Evolutionary conservation across 106 monocot species (phyloP), one percentile per base, ranked within the genome.

Genomic region (Narthecium ossifragum): DNA sequence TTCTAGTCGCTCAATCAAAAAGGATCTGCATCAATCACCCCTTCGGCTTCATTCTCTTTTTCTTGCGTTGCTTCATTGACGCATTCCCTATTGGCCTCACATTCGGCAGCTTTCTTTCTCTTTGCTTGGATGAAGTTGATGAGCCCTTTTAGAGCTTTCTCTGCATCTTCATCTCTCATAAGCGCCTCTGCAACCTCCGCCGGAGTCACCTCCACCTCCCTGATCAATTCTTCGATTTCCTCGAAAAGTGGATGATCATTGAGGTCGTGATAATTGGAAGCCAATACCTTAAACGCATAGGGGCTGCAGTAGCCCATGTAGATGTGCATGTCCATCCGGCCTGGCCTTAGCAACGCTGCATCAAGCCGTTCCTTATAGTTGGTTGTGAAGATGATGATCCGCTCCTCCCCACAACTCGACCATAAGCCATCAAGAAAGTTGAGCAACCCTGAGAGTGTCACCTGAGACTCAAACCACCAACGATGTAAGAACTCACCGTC

Each of bases 161-260:
- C 60, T 4, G 48, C 46, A 49, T 70, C 60, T 5, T 71, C 80
- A 45, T 61, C 66, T 49, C 33, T 61, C 75, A 80, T 75, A 40
- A 80, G 49, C 54, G 59, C 66, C 49, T 69, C 80, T 0, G 80
- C 70, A 8, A 80, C 62, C 17, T 66, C 61, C n/a, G 80, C 80
- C 8, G 80, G 80, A 0, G 80, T 75, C 41, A 71, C 66, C 54
- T 70, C 51, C 23, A 62, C 61, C 46, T 65, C 70, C 60, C 15
- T 54, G 8, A 75, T 38, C 60, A 80, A 46, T 22, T 18, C 59
- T 24, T 80, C 66, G 33, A 75, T 71, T 50, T 66, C 75, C 10
- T 49, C 54, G 45, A 71, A 75, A 33, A 66, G 46, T 1, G 0
- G 30, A 40, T 75, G 80, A 12, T 80, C 56, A 9, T 71, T 57